Evolutionary conservation across 306 rosid genomes (phyloP), one percentile per base, ranked within the genome.

Genomic region (Casuarina equisetifolia): DNA sequence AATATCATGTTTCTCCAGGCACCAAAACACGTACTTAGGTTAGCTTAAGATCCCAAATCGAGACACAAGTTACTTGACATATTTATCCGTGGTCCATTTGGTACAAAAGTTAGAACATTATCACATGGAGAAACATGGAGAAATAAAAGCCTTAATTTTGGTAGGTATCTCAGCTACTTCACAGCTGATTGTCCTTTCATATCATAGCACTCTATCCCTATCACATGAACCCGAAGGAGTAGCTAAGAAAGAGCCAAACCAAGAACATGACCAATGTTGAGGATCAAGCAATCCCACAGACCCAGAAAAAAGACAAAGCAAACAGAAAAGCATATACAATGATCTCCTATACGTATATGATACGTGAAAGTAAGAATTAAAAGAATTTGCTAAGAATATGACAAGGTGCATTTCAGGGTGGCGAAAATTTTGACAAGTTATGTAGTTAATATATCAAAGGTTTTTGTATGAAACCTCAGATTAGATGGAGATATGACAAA

Each of bases 141-240:
- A 32, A 43, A 62, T 36, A 32, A 58, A 62, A 35, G 44, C 69
- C 42, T 35, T 62, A 36, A 62, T 62, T 32, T 35, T 6, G 16
- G 12, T 13, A 35, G 12, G 15, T 38, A 36, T 36, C 17, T 5
- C 36, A 1, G 16, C 43, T 36, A 35, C 19, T 36, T 32, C 13
- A 62, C 2, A 62, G 36, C 68, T 62, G 5, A 62, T 25, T 35
- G 19, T 62, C 43, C 35, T 11, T 62, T 62, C 9, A 62, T 25
- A 12, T 62, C 43, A 62, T 62, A 62, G 68, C 68, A 62, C 13
- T 62, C 68, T 62, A 62, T 62, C 68, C n/a, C 35, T 39, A 62
- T 62, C 13, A 43, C 12, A 32, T 62, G 68, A n/a, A 32, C 68
- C 11, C 36, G 68, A 62, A 62, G 68, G 39, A 10, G 68, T 36